phyloP scores from a whole-genome alignment of 495 filamentous ascomycete genomes.

The Tuber magnatum region DNA sequence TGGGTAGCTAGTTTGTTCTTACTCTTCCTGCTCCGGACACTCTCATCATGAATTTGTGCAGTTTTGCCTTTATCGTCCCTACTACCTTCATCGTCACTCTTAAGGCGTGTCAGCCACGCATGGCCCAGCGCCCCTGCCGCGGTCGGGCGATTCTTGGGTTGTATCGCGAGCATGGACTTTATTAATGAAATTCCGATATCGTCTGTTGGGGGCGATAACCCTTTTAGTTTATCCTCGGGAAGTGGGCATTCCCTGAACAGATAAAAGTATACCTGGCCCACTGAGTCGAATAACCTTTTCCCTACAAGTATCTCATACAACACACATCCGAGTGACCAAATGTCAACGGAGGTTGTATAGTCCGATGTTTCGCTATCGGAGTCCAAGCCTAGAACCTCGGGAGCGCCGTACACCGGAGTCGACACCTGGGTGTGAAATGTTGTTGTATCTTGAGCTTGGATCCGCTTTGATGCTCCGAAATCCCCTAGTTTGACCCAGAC shows the following conservation, averaged over 20 bases:
- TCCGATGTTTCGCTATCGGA: background rate
- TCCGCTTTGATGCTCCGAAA: background rate
- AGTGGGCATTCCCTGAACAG: background rate
- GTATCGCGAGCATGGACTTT: background rate
- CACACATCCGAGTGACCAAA: background rate
- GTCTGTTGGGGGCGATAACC: background rate
- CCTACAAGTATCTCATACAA: background rate
- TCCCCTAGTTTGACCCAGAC: background rate
- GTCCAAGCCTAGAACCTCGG: background rate
- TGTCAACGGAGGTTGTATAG: background rate
- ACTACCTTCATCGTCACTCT: background rate
- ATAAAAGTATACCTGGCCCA: background rate
- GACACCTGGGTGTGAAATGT: background rate
- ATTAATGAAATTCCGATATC: background rate
- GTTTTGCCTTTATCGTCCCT: background rate
- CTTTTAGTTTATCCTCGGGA: background rate
- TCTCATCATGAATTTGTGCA: background rate
- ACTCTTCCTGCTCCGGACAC: background rate
- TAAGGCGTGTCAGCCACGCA: background rate
- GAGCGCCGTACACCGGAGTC: background rate
- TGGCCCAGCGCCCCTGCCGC: background rate
- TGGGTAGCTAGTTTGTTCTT: background rate
- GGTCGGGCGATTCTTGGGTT: background rate
- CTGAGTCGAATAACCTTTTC: background rate
- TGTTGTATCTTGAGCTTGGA: background rate